Evolutionary conservation across 2,329 filamentous ascomycete species (phyloP).

Genomic region (Annulohypoxylon truncatum): DNA sequence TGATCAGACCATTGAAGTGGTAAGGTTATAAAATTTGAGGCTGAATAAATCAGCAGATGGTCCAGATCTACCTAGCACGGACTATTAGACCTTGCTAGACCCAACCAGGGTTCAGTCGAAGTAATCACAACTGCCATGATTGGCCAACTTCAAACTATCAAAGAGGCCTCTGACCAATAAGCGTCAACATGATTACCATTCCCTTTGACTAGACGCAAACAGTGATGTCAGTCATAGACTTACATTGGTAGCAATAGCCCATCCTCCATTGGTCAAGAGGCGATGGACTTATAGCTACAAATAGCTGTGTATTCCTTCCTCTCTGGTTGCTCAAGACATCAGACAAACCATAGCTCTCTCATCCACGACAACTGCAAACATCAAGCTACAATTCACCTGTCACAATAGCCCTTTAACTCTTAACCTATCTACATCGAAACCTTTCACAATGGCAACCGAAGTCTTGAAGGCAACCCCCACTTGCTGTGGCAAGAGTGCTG

Average conservation of each 20-base stretch:
- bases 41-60: slow-evolving; percentile 16
- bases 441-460: slow-evolving; percentile 50
- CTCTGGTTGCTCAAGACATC: neutral
- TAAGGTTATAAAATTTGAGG: slow-evolving; percentile 22
- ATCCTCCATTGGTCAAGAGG: neutral
- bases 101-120: slow-evolving; percentile 5
- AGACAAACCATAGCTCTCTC: neutral
- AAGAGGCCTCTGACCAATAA: slow-evolving; percentile 28
- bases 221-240: slow-evolving; percentile 35
- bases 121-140: slow-evolving; percentile 36
- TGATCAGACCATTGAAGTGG: slow-evolving; percentile 25
- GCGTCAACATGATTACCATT: slow-evolving; percentile 37
- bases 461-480: slow-evolving; percentile 56
- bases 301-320: slow-evolving; percentile 6
- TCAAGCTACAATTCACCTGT: neutral
- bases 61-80: slow-evolving; percentile 10
- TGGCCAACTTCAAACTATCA: slow-evolving; percentile 9
- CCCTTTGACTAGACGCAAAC: slow-evolving; percentile 2
- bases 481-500: slow-evolving; percentile 66
- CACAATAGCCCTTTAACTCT: neutral
- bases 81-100: neutral
- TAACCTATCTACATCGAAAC: slow-evolving; percentile 14
- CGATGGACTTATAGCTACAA: slow-evolving; percentile 14
- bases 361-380: neutral
- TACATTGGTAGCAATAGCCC: slow-evolving; percentile 1